Conservation (phyloP, 495 filamentous ascomycete genomes). For the Cladorrhinum samala region DNA sequence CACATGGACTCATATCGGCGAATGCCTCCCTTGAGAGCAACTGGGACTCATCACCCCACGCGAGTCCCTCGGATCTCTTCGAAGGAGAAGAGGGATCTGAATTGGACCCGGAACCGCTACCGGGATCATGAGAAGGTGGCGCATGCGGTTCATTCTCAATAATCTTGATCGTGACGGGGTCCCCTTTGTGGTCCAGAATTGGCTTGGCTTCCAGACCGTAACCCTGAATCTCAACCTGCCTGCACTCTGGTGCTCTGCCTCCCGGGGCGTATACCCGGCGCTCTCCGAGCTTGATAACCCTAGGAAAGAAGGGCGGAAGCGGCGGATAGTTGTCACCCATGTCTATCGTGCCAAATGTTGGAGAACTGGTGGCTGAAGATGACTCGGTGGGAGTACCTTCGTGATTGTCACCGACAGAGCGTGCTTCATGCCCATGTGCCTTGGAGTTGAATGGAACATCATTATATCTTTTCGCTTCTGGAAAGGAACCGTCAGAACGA, state of each 20-base stretch:
- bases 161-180: constrained; percentile 50
- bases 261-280: constrained; percentile 45
- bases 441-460: neutral
- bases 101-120: neutral
- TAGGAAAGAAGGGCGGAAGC: constrained; percentile 49
- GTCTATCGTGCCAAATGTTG: constrained; percentile 13
- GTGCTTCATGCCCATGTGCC: neutral
- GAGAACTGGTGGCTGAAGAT: constrained; percentile 6
- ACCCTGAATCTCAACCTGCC: constrained; percentile 60
- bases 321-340: constrained; percentile 8
- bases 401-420: neutral
- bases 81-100: neutral
- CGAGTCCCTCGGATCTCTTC: neutral
- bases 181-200: constrained; percentile 32
- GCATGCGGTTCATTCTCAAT: constrained; percentile 40
- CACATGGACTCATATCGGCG: constrained; percentile 21
- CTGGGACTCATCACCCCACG: neutral
- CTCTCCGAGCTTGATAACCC: constrained; percentile 75
- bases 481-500: neutral
- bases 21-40: neutral
- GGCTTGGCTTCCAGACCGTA: constrained; percentile 30
- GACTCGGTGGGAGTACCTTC: constrained; percentile 8
- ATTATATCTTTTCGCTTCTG: neutral
- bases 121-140: neutral
- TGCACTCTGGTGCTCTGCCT: constrained; percentile 43